Percentiles rank a stretch among this genome's conserved stretches.
Conservation (phyloP, 768 basidiomycete species). For the Podaxis rugospora region DNA sequence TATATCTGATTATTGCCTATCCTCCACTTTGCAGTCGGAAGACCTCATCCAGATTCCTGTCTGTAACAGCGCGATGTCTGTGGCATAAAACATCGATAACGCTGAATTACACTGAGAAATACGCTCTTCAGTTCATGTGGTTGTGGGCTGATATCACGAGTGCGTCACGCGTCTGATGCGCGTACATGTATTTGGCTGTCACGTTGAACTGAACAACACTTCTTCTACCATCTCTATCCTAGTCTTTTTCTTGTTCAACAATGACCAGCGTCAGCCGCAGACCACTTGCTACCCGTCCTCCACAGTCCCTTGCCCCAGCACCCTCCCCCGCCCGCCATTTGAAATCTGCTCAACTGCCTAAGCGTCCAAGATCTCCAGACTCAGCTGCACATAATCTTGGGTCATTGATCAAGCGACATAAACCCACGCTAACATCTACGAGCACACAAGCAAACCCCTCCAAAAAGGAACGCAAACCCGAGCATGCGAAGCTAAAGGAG, state of each 20-base stretch:
- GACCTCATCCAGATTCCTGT: no score
- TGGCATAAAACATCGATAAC: no score
- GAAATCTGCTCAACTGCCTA: conserved; percentile 24
- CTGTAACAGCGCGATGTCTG: no score
- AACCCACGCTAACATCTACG: conserved; percentile 4
- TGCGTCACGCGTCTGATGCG: conserved; percentile 10
- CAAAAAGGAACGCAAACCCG: conserved; percentile 2
- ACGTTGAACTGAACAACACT: conserved; percentile 6
- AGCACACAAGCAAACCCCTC: conserved; percentile 34
- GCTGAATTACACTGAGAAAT: background rate
- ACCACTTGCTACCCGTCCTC: conserved; percentile 39
- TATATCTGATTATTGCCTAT: no score
- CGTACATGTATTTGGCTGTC: conserved; percentile 6
- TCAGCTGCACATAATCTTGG: conserved; percentile 6
- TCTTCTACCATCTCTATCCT: background rate
- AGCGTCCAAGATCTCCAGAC: conserved; percentile 11
- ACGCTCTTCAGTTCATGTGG: background rate
- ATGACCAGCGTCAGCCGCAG: conserved; percentile 49
- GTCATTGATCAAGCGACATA: background rate
- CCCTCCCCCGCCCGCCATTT: conserved; percentile 28
- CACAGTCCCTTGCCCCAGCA: conserved; percentile 26
- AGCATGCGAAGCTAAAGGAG: conserved; percentile 21
- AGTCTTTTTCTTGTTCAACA: conserved; percentile 20
- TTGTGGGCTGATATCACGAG: background rate
- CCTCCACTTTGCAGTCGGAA: no score